phyloP scores from a whole-genome alignment of 352 stramenopile species.

The Phytophthora boehmeriae region DNA sequence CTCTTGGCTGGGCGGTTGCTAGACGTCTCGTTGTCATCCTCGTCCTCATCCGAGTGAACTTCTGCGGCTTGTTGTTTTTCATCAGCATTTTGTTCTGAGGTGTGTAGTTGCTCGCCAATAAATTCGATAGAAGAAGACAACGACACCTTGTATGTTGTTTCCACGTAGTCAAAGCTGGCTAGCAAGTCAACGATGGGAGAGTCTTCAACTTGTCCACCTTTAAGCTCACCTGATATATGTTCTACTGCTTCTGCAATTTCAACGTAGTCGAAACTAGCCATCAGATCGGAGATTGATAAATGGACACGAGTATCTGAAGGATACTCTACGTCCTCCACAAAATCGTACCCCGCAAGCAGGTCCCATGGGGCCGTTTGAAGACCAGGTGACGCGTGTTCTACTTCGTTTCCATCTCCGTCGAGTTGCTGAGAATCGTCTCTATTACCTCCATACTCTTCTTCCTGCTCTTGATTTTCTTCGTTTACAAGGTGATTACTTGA shows the following conservation, averaged over 20 bases:
- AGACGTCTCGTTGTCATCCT: no score
- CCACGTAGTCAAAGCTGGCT: not conserved
- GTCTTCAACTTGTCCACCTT: not conserved
- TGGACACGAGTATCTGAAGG: not conserved
- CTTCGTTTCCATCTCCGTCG: no score
- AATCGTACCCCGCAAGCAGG: constrained; percentile 34
- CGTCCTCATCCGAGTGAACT: not conserved
- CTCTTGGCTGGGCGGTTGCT: no score
- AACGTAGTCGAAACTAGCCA: constrained; percentile 23
- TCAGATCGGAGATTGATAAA: constrained; percentile 3
- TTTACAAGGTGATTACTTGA: no score
- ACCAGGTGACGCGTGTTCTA: not conserved
- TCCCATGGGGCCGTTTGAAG: constrained; percentile 6
- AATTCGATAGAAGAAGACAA: not conserved
- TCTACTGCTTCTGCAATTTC: constrained; percentile 25
- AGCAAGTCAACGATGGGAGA: not conserved
- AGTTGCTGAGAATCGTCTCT: no score
- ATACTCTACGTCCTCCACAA: constrained; percentile 28
- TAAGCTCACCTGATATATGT: not conserved
- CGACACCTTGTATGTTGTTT: not conserved
- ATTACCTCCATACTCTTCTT: not conserved
- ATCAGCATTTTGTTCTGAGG: not conserved
- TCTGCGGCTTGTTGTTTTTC: not conserved
- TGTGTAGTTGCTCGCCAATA: not conserved
- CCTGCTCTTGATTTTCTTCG: no score